Evolutionary conservation across 1,284 basidiomycete genomes (phyloP), one percentile per base, ranked within the genome.

Genomic region (Caloboletus inedulis): DNA sequence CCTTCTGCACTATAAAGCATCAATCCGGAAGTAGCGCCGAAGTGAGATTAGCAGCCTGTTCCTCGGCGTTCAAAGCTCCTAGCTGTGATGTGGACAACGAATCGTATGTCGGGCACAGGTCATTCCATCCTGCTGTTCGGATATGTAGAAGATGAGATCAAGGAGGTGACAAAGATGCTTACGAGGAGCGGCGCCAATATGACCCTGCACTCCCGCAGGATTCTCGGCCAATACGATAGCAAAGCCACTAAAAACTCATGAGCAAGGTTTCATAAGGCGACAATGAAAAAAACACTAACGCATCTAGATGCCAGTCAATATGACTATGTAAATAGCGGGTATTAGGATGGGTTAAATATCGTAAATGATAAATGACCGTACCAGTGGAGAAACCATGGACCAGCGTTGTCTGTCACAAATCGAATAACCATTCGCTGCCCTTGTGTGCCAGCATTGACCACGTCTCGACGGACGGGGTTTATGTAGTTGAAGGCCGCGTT

Each of bases 371-470:
- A 29, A 29, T 8, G 36, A 39, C 29, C 31, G 43, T 63, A 75
- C 75, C 76, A 77, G 56, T 77, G 76, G 56, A 77, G 53, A 51
- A 77, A 71, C 77, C 75, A 77, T 30, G 72, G 65, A 2, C 74
- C 72, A 0, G 64, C 31, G 36, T 75, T 74, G 47, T 75, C 65
- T 3, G 74, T 71, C 35, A 59, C 57, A 46, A 66, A 75, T 25
- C 72, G 69, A 29, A 74, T 58, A 5, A 66, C 62, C 47, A 67
- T 59, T 41, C 59, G 64, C 52, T 72, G 58, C 13, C 58, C 64
- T 37, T 46, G 42, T 21, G 21, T 40, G 23, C 71, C 73, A 40
- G 63, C 53, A 7, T 54, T 64, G 21, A 64, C 58, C 7, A 65
- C 64, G 43, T 74, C 73, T n/a, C 72, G 62, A 29, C 69, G 67